These are phyloP conservation scores for Gymnopilus dilepis DNA, from an alignment of 768 basidiomycete genomes.

Conservation along the genomic window DNA sequence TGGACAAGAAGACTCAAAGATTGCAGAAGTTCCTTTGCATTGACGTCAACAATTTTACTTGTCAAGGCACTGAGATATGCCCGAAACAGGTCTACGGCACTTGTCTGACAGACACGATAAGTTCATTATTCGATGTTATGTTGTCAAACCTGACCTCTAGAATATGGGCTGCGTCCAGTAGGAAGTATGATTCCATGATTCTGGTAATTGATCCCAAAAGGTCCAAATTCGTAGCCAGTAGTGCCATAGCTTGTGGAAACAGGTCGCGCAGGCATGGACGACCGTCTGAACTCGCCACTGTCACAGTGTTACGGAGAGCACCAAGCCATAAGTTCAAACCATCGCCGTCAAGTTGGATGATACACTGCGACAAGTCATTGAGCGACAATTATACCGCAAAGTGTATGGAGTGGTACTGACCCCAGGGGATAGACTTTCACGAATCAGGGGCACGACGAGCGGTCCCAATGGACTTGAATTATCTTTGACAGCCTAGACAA, in stretches of 20 bases:
- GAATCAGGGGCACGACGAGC: slow-evolving; percentile 68
- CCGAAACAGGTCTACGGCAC: slow-evolving; percentile 59
- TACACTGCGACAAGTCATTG: slow-evolving; percentile 46
- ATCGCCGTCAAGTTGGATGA: slow-evolving; percentile 79
- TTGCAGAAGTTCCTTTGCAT: slow-evolving; percentile 68
- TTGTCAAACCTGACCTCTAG: slow-evolving; percentile 55
- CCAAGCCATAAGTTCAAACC: slow-evolving; percentile 76
- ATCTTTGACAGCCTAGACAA: slow-evolving; percentile 64
- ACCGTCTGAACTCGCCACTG: slow-evolving; percentile 52
- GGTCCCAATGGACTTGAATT: slow-evolving; percentile 58
- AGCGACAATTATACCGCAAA: background rate
- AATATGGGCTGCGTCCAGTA: slow-evolving; percentile 68
- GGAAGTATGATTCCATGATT: slow-evolving; percentile 78
- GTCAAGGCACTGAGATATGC: slow-evolving; percentile 58
- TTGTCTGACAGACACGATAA: slow-evolving; percentile 46
- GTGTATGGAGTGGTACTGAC: slow-evolving; percentile 38
- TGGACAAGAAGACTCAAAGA: slow-evolving; percentile 67
- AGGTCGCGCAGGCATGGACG: slow-evolving; percentile 62
- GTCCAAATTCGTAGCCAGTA: slow-evolving; percentile 74
- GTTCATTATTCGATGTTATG: background rate
- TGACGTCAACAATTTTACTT: slow-evolving; percentile 52
- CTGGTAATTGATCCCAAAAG: slow-evolving; percentile 68
- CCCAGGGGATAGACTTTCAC: slow-evolving; percentile 62
- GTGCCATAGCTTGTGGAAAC: slow-evolving; percentile 63
- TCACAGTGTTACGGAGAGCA: slow-evolving; percentile 67